Evolutionary conservation across 2,329 filamentous ascomycete genomes (phyloP).

Genomic region (Biscogniauxia mediterranea): DNA sequence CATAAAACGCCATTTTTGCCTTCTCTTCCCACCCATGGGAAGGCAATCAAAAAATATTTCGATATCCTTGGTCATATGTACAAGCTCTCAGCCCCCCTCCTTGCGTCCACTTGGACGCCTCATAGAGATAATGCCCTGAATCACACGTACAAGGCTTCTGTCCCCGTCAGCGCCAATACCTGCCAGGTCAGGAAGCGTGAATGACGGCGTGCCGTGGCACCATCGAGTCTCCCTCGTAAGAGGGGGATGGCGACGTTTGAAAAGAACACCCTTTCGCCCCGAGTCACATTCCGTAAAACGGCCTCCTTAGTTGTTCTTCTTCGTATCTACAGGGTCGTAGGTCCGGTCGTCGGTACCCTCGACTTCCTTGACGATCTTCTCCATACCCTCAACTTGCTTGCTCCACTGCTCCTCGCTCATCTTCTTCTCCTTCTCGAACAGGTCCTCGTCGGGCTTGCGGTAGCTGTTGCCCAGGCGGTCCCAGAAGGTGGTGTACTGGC

Average conservation of each 20-base stretch:
- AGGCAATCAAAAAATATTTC: background rate
- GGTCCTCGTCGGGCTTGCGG: constrained; percentile 77
- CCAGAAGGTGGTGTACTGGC: constrained; percentile 91
- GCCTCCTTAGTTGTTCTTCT: constrained; percentile 43
- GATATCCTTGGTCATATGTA: background rate
- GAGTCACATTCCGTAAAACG: background rate
- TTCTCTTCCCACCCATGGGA: background rate
- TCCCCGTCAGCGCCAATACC: background rate
- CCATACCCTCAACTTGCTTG: constrained; percentile 73
- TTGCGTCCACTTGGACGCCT: background rate
- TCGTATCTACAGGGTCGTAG: constrained; percentile 41
- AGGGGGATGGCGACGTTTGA: background rate
- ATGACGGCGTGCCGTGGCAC: background rate
- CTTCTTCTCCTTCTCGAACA: constrained; percentile 83
- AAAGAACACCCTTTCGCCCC: background rate
- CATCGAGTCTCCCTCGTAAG: background rate
- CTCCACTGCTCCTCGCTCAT: constrained; percentile 80
- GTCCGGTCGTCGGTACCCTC: constrained; percentile 53
- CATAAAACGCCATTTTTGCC: background rate
- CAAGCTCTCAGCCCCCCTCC: background rate
- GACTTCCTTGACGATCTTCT: constrained; percentile 72
- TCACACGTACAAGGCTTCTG: background rate
- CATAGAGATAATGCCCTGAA: background rate
- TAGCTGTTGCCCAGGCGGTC: constrained; percentile 87
- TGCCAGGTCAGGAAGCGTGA: background rate